Conservation (phyloP, 2,329 filamentous ascomycete genomes). For the Curvularia spicifera region DNA sequence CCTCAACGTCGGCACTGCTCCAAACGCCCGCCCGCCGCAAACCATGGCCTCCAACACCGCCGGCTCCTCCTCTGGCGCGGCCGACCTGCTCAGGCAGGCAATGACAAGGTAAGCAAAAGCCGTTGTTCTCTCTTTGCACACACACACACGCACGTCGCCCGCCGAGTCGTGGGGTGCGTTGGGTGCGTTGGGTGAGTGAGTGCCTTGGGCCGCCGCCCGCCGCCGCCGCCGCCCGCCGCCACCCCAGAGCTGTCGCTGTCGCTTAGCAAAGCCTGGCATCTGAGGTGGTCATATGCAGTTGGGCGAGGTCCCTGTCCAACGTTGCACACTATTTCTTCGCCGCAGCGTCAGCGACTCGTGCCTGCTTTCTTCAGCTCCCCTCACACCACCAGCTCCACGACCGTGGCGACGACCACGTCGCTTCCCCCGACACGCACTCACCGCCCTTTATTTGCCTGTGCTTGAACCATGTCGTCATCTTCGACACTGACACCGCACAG, state of each 20-base stretch:
- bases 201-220: conserved; percentile 1
- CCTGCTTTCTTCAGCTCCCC: neutral
- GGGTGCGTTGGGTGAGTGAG: no score
- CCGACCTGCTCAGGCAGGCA: conserved; percentile 64
- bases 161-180: no score
- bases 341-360: neutral
- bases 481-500: conserved; percentile 48
- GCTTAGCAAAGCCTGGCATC: conserved; percentile 27
- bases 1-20: conserved; percentile 38
- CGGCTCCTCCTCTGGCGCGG: conserved; percentile 59
- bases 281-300: conserved; percentile 21
- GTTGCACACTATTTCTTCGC: conserved; percentile 43
- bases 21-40: conserved; percentile 38
- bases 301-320: conserved; percentile 18
- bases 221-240: conserved; percentile 1
- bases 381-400: conserved; percentile 6
- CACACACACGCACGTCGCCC: no score
- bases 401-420: neutral
- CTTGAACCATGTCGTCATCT: conserved; percentile 39
- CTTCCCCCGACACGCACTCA: conserved; percentile 13
- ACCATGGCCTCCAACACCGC: conserved; percentile 42
- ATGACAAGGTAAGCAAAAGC: conserved; percentile 60
- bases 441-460: conserved; percentile 12
- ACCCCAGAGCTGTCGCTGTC: conserved; percentile 11
- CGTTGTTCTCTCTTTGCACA: no score